Evolutionary conservation across 2,329 filamentous ascomycete genomes (phyloP).

Genomic region (Alternaria solani): DNA sequence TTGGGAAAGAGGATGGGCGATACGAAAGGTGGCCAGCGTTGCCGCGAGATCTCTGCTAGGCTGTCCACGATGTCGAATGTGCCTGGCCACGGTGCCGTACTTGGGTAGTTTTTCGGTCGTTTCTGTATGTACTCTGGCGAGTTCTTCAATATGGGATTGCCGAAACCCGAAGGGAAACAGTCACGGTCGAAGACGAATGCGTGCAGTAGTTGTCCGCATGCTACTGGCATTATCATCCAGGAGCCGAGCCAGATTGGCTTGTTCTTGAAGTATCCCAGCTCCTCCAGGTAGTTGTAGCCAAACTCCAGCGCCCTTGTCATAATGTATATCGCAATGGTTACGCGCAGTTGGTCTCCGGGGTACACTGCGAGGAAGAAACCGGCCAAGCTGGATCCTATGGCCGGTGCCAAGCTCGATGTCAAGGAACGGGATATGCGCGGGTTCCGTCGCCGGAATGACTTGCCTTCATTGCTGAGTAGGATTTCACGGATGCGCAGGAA

Average conservation of each 20-base stretch:
- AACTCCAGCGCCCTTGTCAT: slow-evolving; percentile 86
- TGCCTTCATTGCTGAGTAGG: slow-evolving; percentile 79
- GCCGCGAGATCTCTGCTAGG: slow-evolving; percentile 78
- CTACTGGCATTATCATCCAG: slow-evolving; percentile 61
- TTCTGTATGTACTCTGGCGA: slow-evolving; percentile 81
- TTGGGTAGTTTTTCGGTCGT: slow-evolving; percentile 73
- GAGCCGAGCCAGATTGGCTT: slow-evolving; percentile 71
- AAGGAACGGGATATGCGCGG: slow-evolving; percentile 76
- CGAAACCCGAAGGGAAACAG: slow-evolving; percentile 64
- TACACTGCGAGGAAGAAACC: slow-evolving; percentile 83
- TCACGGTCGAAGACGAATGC: slow-evolving; percentile 62
- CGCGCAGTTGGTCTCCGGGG: slow-evolving; percentile 73
- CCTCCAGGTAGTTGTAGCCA: slow-evolving; percentile 82
- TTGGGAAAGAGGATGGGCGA: slow-evolving; percentile 87
- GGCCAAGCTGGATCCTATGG: slow-evolving; percentile 87
- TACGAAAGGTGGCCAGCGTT: slow-evolving; percentile 87
- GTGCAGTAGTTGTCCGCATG: slow-evolving; percentile 59
- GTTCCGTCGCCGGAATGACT: slow-evolving; percentile 83
- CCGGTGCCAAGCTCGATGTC: slow-evolving; percentile 84
- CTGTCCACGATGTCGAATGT: slow-evolving; percentile 80
- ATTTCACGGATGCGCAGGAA: slow-evolving; percentile 80
- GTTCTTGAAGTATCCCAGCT: slow-evolving; percentile 69
- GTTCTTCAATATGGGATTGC: slow-evolving; percentile 71
- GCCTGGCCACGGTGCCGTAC: slow-evolving; percentile 74
- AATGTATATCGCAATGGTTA: slow-evolving; percentile 82